A percentile compares a stretch with the other conserved stretches of the same genome.
Conservation (phyloP, 768 basidiomycete species). For the Xanthoconium stramineum region DNA sequence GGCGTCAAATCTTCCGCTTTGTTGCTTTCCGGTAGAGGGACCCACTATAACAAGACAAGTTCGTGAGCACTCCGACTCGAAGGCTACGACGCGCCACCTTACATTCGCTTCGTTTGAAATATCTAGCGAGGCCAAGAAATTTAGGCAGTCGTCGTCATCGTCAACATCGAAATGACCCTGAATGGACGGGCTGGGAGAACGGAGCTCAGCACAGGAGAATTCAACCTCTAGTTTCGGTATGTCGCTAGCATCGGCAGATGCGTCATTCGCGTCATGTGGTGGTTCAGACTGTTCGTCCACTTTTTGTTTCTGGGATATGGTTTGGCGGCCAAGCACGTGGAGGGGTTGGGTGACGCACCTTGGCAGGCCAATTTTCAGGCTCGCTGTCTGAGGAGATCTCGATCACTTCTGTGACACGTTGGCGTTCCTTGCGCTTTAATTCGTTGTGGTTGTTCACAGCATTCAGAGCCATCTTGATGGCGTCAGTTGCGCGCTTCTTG, state of each 20-base stretch:
- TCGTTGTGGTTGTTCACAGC: constrained; percentile 4
- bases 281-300: not conserved
- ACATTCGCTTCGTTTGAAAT: constrained; percentile 31
- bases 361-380: constrained; percentile 15
- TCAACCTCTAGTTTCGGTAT: constrained; percentile 6
- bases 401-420: constrained; percentile 14
- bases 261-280: not conserved
- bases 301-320: constrained; percentile 20
- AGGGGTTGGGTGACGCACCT: constrained; percentile 13
- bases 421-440: constrained; percentile 24
- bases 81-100: not conserved
- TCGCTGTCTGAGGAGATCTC: constrained; percentile 32
- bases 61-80: constrained; percentile 1
- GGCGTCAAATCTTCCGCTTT: constrained; percentile 33
- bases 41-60: constrained; percentile 20
- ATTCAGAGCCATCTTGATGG: constrained; percentile 15
- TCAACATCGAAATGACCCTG: not conserved
- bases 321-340: not conserved
- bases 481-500: constrained; percentile 22
- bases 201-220: not conserved
- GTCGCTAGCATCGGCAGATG: not conserved
- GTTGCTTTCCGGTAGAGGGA: constrained; percentile 23
- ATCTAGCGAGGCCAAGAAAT: constrained; percentile 27
- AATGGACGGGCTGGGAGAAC: constrained; percentile 1
- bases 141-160: constrained; percentile 22